A percentile compares a stretch with the other conserved stretches of the same genome.
Conservation (phyloP, 768 basidiomycete genomes). For the Floccularia luteovirens region DNA sequence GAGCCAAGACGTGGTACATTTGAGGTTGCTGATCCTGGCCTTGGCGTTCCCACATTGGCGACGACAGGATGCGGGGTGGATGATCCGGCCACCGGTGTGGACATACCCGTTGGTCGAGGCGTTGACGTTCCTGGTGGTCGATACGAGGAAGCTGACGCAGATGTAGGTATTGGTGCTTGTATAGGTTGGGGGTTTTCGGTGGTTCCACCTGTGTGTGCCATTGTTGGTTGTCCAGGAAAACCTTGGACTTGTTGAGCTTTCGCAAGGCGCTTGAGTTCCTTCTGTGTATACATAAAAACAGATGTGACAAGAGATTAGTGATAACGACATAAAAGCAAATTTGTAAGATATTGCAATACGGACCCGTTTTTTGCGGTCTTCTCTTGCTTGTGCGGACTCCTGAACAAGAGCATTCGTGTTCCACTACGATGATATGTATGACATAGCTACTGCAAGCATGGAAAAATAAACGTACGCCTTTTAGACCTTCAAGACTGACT, state of each 20-base stretch:
- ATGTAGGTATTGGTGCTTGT: constrained; percentile 20
- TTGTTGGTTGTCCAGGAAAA: not conserved
- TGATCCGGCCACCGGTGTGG: constrained; percentile 12
- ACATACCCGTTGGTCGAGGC: constrained; percentile 16
- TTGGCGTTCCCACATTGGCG: constrained; percentile 19
- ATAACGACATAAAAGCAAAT: constrained; percentile 3
- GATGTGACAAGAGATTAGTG: constrained; percentile 2
- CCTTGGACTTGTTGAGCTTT: constrained; percentile 33
- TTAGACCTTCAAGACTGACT: constrained; percentile 64
- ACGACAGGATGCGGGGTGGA: constrained; percentile 13
- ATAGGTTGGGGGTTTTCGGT: constrained; percentile 21
- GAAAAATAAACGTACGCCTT: constrained; percentile 46
- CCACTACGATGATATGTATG: constrained; percentile 38
- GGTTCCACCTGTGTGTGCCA: constrained; percentile 9
- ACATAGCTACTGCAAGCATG: constrained; percentile 6
- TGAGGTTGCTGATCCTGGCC: constrained; percentile 18
- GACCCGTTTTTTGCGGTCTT: constrained; percentile 73
- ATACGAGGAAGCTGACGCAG: constrained; percentile 14
- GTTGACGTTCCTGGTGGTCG: constrained; percentile 11
- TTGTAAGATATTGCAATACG: constrained; percentile 19
- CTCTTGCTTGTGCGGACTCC: constrained; percentile 68
- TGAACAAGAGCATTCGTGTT: constrained; percentile 52
- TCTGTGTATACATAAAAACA: constrained; percentile 29
- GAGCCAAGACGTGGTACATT: constrained; percentile 26
- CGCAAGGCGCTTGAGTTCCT: constrained; percentile 64